A percentile compares a stretch with the other conserved stretches of the same genome.
Evolutionary conservation across 768 basidiomycete species (phyloP).

Genomic region (Serendipita sp.): DNA sequence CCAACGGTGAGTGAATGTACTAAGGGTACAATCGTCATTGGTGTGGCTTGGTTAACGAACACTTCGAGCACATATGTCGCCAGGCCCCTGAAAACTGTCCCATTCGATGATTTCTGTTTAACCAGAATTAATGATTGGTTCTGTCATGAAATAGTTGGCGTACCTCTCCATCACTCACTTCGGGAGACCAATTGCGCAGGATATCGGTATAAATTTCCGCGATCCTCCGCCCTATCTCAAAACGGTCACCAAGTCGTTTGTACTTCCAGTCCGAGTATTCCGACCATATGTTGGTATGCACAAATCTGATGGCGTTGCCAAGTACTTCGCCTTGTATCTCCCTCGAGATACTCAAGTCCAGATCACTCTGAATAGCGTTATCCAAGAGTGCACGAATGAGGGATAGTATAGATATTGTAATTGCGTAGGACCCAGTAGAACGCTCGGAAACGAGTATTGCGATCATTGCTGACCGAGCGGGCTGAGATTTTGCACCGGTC

Average conservation of each 20-base stretch:
- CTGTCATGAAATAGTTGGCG: constrained; percentile 7
- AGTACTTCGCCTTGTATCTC: constrained; percentile 45
- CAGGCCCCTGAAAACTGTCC: neutral
- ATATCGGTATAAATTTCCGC: constrained; percentile 51
- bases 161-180: neutral
- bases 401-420: constrained; percentile 62
- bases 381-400: constrained; percentile 61
- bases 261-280: constrained; percentile 81
- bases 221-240: constrained; percentile 60
- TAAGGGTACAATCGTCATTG: constrained; percentile 67
- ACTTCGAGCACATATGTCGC: constrained; percentile 37
- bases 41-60: constrained; percentile 57
- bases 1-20: constrained; percentile 53
- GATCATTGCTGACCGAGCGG: constrained; percentile 28
- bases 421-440: constrained; percentile 57
- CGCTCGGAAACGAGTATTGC: constrained; percentile 56
- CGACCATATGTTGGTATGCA: constrained; percentile 80
- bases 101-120: neutral
- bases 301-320: constrained; percentile 55
- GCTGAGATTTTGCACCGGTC: neutral
- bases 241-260: constrained; percentile 59
- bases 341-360: constrained; percentile 18
- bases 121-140: constrained; percentile 3
- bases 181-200: constrained; percentile 31
- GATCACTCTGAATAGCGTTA: constrained; percentile 45